These are phyloP conservation scores for Grigorovia transvaalensis DNA, from an alignment of 805 yeast genomes.

Conservation along the genomic window DNA sequence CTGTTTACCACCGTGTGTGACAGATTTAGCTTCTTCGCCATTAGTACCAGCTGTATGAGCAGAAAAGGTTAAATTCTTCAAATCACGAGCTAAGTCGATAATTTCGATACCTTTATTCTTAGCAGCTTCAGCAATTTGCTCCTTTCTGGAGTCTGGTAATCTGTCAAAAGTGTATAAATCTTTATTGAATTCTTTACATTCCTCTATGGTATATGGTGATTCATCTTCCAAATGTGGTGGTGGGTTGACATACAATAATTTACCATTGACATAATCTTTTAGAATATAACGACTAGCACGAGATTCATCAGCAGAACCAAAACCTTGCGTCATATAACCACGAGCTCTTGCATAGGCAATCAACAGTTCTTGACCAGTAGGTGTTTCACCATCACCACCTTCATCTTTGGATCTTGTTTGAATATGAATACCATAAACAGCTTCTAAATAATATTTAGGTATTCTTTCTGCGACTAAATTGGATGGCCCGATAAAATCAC, in stretches of 20 bases:
- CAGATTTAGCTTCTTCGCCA: slow-evolving; percentile 36
- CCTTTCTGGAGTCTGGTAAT: slow-evolving; percentile 63
- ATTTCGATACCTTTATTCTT: slow-evolving; percentile 44
- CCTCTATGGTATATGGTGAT: slow-evolving; percentile 40
- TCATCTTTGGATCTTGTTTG: slow-evolving; percentile 65
- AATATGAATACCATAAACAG: slow-evolving; percentile 86
- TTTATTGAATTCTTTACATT: slow-evolving; percentile 55
- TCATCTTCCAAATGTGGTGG: slow-evolving; percentile 68
- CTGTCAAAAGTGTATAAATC: slow-evolving; percentile 58
- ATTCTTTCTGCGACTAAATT: slow-evolving; percentile 77
- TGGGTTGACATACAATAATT: slow-evolving; percentile 71
- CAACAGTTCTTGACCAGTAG: slow-evolving; percentile 81
- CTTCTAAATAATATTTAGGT: slow-evolving; percentile 83
- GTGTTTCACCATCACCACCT: slow-evolving; percentile 73
- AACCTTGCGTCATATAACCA: slow-evolving; percentile 96
- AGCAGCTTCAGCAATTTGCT: slow-evolving; percentile 59
- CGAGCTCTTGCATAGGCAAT: slow-evolving; percentile 92
- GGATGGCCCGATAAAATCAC: slow-evolving; percentile 85
- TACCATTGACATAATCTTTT: slow-evolving; percentile 93
- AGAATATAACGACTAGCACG: slow-evolving; percentile 86
- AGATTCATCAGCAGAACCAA: slow-evolving; percentile 93
- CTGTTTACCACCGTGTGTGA: slow-evolving; percentile 71
- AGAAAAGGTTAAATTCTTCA: slow-evolving; percentile 66
- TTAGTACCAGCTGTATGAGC: slow-evolving; percentile 54
- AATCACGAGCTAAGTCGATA: slow-evolving; percentile 59